phyloP scores from a whole-genome alignment of 345 rosid genomes.

The Clarkia xantiana region DNA sequence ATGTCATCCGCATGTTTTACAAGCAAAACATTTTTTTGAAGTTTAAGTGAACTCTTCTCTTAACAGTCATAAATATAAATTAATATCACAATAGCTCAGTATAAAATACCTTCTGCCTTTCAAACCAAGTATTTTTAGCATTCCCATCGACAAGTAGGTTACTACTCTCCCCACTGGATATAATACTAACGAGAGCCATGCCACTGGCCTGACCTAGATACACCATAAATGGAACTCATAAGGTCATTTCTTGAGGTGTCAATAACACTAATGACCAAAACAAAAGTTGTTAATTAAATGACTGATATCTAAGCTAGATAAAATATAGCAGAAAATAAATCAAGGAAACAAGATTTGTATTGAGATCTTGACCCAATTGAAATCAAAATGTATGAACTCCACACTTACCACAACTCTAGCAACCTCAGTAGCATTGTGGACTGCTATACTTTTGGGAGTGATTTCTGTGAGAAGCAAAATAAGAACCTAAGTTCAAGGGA shows the following conservation, averaged over 20 bases:
- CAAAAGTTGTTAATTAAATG: neutral
- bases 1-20: too few relatives aligned
- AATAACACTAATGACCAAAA: too few relatives aligned
- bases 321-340: neutral
- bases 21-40: too few relatives aligned
- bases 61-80: too few relatives aligned
- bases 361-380: neutral
- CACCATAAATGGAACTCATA: conserved; percentile 24
- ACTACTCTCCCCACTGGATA: conserved; percentile 96
- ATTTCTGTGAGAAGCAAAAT: conserved; percentile 89
- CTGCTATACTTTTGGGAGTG: conserved; percentile 97
- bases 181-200: conserved; percentile 90
- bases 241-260: conserved; percentile 3
- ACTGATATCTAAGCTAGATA: neutral
- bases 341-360: conserved; percentile 1
- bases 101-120: conserved; percentile 77
- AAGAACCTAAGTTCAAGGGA: conserved; percentile 46
- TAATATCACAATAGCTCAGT: neutral
- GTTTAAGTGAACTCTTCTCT: too few relatives aligned
- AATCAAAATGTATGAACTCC: neutral
- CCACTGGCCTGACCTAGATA: conserved; percentile 97
- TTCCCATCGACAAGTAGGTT: conserved; percentile 91
- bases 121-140: conserved; percentile 83
- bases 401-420: conserved; percentile 86
- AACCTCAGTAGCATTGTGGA: conserved; percentile 89